A percentile compares a stretch with the other conserved stretches of the same genome.
phyloP scores from a whole-genome alignment of 192 early-diverging fungal genomes.

The Radiomyces spectabilis region DNA sequence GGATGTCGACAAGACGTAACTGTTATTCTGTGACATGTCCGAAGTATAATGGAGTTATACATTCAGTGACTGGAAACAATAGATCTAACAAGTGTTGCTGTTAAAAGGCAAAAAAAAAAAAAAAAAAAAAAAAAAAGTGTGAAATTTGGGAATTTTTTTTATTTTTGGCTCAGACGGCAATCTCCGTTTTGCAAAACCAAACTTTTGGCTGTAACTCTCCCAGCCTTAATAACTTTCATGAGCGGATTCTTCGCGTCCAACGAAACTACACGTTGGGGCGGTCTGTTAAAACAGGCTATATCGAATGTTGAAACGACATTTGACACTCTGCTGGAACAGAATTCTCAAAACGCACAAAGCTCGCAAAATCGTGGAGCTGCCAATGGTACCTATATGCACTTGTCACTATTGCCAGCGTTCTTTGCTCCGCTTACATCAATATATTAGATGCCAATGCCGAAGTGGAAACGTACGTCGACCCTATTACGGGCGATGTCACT shows the following conservation, averaged over 20 bases:
- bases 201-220: too few species aligned
- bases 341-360: conserved; percentile 38
- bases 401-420: not conserved
- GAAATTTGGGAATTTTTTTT: not conserved
- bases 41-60: too few species aligned
- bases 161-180: too few species aligned
- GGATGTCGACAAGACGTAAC: too few species aligned
- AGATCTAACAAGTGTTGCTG: not conserved
- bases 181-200: too few species aligned
- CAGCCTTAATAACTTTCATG: not conserved
- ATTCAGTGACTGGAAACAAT: too few species aligned
- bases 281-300: conserved; percentile 66
- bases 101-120: not conserved
- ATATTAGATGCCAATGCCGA: conserved; percentile 6
- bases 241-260: conserved; percentile 14
- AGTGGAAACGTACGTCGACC: conserved; percentile 36
- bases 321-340: conserved; percentile 61
- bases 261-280: conserved; percentile 42
- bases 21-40: too few species aligned
- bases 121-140: not conserved
- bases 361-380: conserved; percentile 6
- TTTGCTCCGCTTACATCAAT: not conserved
- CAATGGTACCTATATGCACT: not conserved
- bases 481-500: conserved; percentile 41
- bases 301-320: conserved; percentile 68